Base-by-base conservation (phyloP, 2,329 filamentous ascomycete species). In the Colletotrichum eremochloae region DNA sequence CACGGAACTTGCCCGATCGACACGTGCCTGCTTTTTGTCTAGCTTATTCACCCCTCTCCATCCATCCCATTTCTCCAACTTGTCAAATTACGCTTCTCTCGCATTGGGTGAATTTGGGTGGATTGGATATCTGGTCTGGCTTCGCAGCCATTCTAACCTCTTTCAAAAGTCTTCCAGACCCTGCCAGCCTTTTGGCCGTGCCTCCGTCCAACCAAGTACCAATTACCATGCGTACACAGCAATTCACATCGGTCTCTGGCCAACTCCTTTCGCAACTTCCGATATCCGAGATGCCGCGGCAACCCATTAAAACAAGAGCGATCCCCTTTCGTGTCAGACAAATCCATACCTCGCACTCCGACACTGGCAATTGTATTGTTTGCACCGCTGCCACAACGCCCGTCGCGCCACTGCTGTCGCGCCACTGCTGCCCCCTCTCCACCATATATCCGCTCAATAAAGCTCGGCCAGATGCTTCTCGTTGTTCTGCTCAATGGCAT, bases 401-500 rank as follows among this genome's bases (percentile, higher is more conserved):
- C 24, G 4, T 50, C 40, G n/a, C 44, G 44, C 29, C 11, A 29
- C 29, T 40, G 42, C 42, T 44, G 29, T 50, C 40, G n/a, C 44
- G 44, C 29, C 11, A 29, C 29, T 40, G 42, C 42, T 44, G 29
- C 50, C 33, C 31, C 44, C 11, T 46, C 24, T 38, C 15, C 18
- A 15, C 18, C 36, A 3, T 42, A 11, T 6, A 48, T 14, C 12
- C 50, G 20, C n/a, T 74, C 60, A 75, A 78, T 40, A 77, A 76
- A 88, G 79, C 68, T 83, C 82, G 4, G 86, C 86, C 65, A 90
- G 80, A 14, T 87, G 81, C 79, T 86, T 88, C 77, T 88, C 85
- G 73, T 87, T 83, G 75, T 86, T 87, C 74, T 86, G 81, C 76
- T 88, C 86, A 64, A 90, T 81, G 0, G 93, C 94, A 81, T 90